Evolutionary conservation across 805 yeast genomes (phyloP).

Genomic region (Cyberlindnera euphorbiiphila): DNA sequence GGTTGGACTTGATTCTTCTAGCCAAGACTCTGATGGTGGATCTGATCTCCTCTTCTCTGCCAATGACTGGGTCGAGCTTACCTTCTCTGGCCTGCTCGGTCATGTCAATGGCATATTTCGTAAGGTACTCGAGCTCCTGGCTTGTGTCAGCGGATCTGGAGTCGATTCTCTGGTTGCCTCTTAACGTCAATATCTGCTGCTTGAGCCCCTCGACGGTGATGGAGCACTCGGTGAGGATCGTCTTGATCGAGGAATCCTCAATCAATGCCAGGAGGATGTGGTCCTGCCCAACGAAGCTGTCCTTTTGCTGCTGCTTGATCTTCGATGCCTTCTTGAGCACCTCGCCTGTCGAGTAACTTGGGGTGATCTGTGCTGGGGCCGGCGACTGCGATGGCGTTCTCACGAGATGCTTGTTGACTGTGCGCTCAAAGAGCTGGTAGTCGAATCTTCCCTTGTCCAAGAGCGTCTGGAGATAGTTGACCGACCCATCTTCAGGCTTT

Average conservation of each 20-base stretch:
- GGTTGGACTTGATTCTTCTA: conserved; percentile 96
- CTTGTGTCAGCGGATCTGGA: conserved; percentile 92
- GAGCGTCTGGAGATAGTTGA: conserved; percentile 72
- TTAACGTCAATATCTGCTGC: conserved; percentile 70
- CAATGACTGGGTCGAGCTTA: conserved; percentile 95
- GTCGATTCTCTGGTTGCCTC: conserved; percentile 91
- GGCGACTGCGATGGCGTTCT: conserved; percentile 86
- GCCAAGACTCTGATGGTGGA: conserved; percentile 92
- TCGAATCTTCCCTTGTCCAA: conserved; percentile 86
- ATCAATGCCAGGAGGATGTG: conserved; percentile 82
- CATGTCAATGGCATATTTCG: conserved; percentile 89
- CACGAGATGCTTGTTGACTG: conserved; percentile 77
- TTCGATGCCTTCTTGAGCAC: conserved; percentile 72
- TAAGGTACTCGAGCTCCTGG: conserved; percentile 73
- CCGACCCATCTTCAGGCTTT: conserved; percentile 47
- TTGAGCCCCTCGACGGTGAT: conserved; percentile 70
- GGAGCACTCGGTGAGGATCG: conserved; percentile 65
- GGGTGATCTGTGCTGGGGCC: conserved; percentile 76
- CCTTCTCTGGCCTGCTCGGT: conserved; percentile 93
- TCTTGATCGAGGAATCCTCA: conserved; percentile 69
- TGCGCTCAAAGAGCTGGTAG: conserved; percentile 73
- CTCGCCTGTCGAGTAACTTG: conserved; percentile 73
- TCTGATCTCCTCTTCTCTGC: conserved; percentile 97
- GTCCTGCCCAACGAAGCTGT: conserved; percentile 89
- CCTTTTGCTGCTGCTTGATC: conserved; percentile 84